Base-by-base conservation (phyloP, 2,329 filamentous ascomycete genomes). In the Calonectria ilicicola region DNA sequence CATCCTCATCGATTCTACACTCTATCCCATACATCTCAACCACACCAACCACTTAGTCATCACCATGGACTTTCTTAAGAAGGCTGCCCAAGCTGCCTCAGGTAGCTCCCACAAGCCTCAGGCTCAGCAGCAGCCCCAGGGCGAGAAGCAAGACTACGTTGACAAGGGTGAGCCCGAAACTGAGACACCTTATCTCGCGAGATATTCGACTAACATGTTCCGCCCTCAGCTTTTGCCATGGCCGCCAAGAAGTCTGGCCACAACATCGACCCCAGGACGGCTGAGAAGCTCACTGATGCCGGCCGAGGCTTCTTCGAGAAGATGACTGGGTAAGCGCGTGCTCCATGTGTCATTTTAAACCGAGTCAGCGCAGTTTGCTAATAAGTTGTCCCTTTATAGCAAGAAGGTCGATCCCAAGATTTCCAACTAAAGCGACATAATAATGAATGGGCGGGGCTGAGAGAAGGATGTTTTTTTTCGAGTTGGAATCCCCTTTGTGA, bases 51-150 rank as follows among this genome's bases (percentile, higher is more conserved):
- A 32, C 27, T 44, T 69, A 66, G 73, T 32, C 35, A 67, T 75
- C 79, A 80, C 51, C 69, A 85, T 85, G 84, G 83, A 85, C 82
- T 83, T 84, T 77, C 29, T 85, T 81, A 85, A 85, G 77, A 82
- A 83, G 64, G 82, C 82, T 65, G 77, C 78, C 58, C 58, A 83
- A 60, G 81, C 82, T 66, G 77, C 78, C 63, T 60, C 73, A 44
- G 68, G 72, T 56, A 27, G 73, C 29, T 63, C 58, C 23, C 53
- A 69, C 38, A 70, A 73, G 63, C 46, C 68, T 69, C 35, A 29
- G 38, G n/a, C 40, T 21, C 29, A 56, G 40, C 38, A 53, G 64
- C 64, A 42, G 64, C 46, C 44, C 46, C 64, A 75, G 53, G 47
- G 29, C 32, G 32, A 46, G 56, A 40, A 68, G 46, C 17, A 81